Evolutionary conservation across 768 basidiomycete species (phyloP).

Genomic region (Boletus rubescentipes): DNA sequence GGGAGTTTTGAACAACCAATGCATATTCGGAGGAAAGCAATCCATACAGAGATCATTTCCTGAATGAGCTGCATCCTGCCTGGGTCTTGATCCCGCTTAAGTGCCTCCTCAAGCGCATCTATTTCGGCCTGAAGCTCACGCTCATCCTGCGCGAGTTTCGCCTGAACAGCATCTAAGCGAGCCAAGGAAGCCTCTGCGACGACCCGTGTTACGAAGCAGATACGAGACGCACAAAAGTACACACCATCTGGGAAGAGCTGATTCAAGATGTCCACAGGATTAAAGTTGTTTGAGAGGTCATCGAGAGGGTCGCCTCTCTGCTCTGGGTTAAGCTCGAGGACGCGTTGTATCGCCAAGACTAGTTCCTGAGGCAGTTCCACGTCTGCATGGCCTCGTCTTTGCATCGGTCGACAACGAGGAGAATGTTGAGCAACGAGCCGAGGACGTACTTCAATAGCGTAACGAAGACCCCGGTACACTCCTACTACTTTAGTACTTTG

Average conservation of each 20-base stretch:
- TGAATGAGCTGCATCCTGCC: constrained; percentile 88
- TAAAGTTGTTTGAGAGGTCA: constrained; percentile 55
- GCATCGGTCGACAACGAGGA: constrained; percentile 15
- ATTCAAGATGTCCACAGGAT: constrained; percentile 51
- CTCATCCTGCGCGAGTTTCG: constrained; percentile 67
- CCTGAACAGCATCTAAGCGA: constrained; percentile 69
- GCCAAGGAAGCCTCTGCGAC: constrained; percentile 69
- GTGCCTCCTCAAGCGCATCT: constrained; percentile 58
- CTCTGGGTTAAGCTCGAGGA: constrained; percentile 53
- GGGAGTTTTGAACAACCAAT: constrained; percentile 5
- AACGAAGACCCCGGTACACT: too few species aligned
- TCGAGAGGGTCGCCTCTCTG: constrained; percentile 55
- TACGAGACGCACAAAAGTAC: constrained; percentile 19
- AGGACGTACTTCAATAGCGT: neutral
- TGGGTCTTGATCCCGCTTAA: constrained; percentile 81
- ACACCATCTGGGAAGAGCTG: constrained; percentile 78
- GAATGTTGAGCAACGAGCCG: neutral
- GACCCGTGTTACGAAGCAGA: neutral
- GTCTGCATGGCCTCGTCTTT: constrained; percentile 18
- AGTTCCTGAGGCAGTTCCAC: constrained; percentile 67
- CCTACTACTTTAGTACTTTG: too few species aligned
- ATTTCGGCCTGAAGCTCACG: constrained; percentile 72
- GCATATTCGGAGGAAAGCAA: neutral
- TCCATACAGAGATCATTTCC: constrained; percentile 88
- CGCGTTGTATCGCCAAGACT: constrained; percentile 66